phyloP scores from a whole-genome alignment of 75 land plant species.

The Gnetum montanum region DNA sequence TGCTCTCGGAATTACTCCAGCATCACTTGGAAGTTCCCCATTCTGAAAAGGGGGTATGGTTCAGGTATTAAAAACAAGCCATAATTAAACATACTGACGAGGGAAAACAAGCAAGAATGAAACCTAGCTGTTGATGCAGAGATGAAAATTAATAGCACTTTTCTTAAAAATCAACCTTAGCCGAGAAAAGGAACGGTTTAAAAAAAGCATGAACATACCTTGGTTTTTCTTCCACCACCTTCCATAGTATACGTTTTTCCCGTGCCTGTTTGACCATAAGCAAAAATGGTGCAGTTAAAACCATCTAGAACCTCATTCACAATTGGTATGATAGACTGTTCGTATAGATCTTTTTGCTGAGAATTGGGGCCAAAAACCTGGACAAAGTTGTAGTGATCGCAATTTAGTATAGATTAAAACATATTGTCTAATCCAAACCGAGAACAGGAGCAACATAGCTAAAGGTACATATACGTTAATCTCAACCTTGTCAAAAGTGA shows the following conservation, averaged over 20 bases:
- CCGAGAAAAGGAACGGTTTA: too few species aligned
- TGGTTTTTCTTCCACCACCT: constrained; percentile 70
- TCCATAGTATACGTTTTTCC: constrained; percentile 99
- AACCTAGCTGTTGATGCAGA: too few species aligned
- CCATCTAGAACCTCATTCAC: constrained; percentile 96
- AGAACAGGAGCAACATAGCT: not conserved
- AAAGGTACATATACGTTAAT: too few species aligned
- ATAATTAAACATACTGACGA: not conserved
- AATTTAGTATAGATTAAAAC: constrained; percentile 1
- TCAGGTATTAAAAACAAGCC: not conserved
- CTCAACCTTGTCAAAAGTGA: constrained; percentile 88
- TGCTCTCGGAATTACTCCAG: constrained; percentile 94
- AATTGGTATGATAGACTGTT: constrained; percentile 81
- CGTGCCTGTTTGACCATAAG: constrained; percentile 98
- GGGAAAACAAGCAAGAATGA: not conserved
- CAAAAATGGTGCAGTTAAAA: constrained; percentile 95
- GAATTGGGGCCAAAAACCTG: constrained; percentile 93
- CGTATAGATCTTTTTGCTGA: constrained; percentile 72
- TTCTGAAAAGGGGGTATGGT: constrained; percentile 42
- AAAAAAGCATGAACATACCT: constrained; percentile 29
- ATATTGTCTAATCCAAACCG: constrained; percentile 1
- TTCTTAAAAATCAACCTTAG: too few species aligned
- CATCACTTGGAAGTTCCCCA: constrained; percentile 86
- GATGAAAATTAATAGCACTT: constrained; percentile 4
- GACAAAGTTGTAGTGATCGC: not conserved